A percentile compares a stretch with the other conserved stretches of the same genome.
Evolutionary conservation across 2,329 filamentous ascomycete species (phyloP).

Genomic region (Pyrenochaeta sp.): DNA sequence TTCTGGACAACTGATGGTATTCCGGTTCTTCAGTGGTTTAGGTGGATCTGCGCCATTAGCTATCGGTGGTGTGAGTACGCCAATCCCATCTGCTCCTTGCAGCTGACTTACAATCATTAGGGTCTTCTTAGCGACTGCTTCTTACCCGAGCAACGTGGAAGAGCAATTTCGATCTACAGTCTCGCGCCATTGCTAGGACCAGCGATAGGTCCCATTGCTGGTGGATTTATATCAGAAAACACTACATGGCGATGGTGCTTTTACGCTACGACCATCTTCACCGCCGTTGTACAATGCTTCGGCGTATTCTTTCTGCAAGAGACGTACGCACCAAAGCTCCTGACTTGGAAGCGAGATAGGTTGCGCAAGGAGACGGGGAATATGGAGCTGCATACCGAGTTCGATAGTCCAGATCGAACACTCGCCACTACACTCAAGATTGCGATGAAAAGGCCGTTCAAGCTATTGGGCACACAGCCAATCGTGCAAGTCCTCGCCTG

Average conservation of each 20-base stretch:
- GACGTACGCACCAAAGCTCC: conserved; percentile 71
- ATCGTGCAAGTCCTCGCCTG: conserved; percentile 66
- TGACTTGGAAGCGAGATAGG: conserved; percentile 65
- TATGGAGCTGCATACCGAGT: conserved; percentile 64
- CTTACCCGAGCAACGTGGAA: conserved; percentile 68
- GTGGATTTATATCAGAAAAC: conserved; percentile 70
- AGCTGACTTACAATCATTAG: conserved; percentile 20
- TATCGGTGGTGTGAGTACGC: conserved; percentile 44
- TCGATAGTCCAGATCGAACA: conserved; percentile 51
- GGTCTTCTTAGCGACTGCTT: conserved; percentile 64
- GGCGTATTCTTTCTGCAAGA: conserved; percentile 71
- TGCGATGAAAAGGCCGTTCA: conserved; percentile 64
- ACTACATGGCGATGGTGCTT: conserved; percentile 79
- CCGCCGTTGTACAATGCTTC: conserved; percentile 67
- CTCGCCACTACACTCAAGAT: conserved; percentile 38
- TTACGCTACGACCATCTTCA: conserved; percentile 70
- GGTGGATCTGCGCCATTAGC: conserved; percentile 50
- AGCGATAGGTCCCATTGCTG: conserved; percentile 70
- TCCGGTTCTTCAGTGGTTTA: conserved; percentile 49
- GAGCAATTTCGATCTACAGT: conserved; percentile 69
- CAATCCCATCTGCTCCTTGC: not conserved
- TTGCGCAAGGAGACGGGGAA: conserved; percentile 69
- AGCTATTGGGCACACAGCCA: conserved; percentile 65
- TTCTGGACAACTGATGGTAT: conserved; percentile 44
- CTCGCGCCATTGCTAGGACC: conserved; percentile 72